Evolutionary conservation across 108 stramenopile genomes (phyloP), one percentile per base, ranked within the genome.

Genomic region (Licmophora abbreviata): DNA sequence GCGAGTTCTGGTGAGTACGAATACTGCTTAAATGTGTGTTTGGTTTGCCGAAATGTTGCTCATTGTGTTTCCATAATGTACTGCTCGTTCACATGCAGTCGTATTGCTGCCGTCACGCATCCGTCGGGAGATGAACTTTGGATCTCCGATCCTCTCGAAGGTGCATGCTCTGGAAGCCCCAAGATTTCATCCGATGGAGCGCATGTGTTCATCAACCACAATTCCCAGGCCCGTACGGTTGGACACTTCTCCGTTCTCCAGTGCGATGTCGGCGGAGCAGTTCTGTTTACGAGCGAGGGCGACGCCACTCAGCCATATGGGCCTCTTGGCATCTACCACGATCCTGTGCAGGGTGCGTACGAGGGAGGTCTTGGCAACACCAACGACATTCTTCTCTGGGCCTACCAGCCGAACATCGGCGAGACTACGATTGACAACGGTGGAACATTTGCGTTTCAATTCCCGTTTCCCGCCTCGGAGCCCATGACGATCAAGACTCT

Each of bases 131-230:
- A 42, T 9, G 51, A 47, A 23, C 21, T 61, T 23, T 72, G 59
- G 59, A 50, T 53, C 4, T 72, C 71, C 11, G 46, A 49, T n/a
- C 32, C 27, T 11, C 51, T 72, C 44, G 51, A 56, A 11, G 71
- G 71, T 21, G 44, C 53, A 28, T 32, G 45, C 36, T 21, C 60
- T 20, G 68, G 74, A 37, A 50, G 22, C 40, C 74, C 74, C 29
- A 38, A 62, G 20, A 51, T 68, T 35, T 57, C 61, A 6, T 40
- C 40, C 14, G 74, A 69, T 45, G 74, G 74, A 38, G 12, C 30
- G 20, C 63, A 70, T 30, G 56, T 76, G 15, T 69, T 63, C 51
- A 21, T 69, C n/a, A 76, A 64, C 9, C 64, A 65, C 58, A 76
- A 76, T 29, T 31, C 52, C 29, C 40, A 56, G 18, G 41, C 17